Evolutionary conservation across 345 rosid genomes (phyloP).

Genomic region (Lepidium sativum): DNA sequence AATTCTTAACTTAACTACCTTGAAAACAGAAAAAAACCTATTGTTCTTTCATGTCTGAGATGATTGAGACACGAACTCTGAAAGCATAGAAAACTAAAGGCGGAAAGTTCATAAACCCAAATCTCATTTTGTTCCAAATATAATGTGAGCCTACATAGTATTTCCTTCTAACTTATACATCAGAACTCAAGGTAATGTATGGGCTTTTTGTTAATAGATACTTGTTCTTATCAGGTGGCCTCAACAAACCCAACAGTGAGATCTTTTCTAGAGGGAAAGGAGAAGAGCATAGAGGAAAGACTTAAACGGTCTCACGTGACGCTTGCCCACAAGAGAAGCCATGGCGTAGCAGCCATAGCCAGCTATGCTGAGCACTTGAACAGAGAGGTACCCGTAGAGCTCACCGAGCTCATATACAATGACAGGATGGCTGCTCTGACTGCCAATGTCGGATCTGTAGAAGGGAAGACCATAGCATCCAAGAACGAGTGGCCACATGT

Average conservation of each 20-base stretch:
- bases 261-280: constrained; percentile 43
- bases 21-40: not conserved
- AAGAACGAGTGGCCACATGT: constrained; percentile 88
- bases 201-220: not conserved
- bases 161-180: not conserved
- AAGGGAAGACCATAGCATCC: constrained; percentile 47
- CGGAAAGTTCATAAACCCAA: not conserved
- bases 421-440: constrained; percentile 75
- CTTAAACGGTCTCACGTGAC: constrained; percentile 66
- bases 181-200: not conserved
- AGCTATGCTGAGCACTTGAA: constrained; percentile 43
- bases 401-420: constrained; percentile 61
- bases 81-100: not conserved
- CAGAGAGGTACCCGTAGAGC: constrained; percentile 54
- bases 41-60: not conserved
- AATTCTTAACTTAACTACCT: not conserved
- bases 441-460: constrained; percentile 56
- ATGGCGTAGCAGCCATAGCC: constrained; percentile 78
- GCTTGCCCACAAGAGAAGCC: constrained; percentile 92
- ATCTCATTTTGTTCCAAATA: not conserved
- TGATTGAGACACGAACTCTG: not conserved
- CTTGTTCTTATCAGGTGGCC: constrained; percentile 39
- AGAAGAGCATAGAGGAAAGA: constrained; percentile 39
- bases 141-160: not conserved
- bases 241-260: constrained; percentile 33